phyloP scores from a whole-genome alignment of 305 asterid species.

The Withania somnifera region DNA sequence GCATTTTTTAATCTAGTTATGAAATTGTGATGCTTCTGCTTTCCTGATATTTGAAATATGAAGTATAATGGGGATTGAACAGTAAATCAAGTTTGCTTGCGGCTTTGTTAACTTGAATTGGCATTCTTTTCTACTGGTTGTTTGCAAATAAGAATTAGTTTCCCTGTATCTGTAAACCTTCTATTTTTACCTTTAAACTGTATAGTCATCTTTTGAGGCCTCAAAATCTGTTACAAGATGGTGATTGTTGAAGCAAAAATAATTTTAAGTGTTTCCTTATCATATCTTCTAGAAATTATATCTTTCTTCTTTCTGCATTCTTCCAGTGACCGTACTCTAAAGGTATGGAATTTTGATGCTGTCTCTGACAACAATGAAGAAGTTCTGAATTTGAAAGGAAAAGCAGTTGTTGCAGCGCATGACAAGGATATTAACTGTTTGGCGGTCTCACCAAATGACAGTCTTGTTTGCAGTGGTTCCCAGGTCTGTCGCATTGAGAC shows the following conservation, averaged over 20 bases:
- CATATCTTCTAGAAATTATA: neutral
- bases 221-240: neutral
- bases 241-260: neutral
- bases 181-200: neutral
- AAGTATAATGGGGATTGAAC: neutral
- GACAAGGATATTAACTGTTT: conserved; percentile 92
- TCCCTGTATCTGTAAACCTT: neutral
- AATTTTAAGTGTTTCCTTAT: neutral
- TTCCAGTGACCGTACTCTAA: conserved; percentile 76
- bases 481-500: conserved; percentile 46
- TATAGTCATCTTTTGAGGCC: neutral
- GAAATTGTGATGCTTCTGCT: neutral
- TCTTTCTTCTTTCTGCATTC: neutral
- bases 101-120: neutral
- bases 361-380: conserved; percentile 37
- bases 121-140: neutral
- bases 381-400: conserved; percentile 54
- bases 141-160: neutral
- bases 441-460: conserved; percentile 89
- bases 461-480: conserved; percentile 97
- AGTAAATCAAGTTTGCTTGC: neutral
- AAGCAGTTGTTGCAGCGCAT: conserved; percentile 89
- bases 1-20: neutral
- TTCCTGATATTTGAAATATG: neutral
- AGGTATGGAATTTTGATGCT: conserved; percentile 86